Percentiles rank a stretch among this genome's conserved stretches.
phyloP scores from a whole-genome alignment of 192 early-diverging fungal genomes.

The Gamsiella multidivaricata region DNA sequence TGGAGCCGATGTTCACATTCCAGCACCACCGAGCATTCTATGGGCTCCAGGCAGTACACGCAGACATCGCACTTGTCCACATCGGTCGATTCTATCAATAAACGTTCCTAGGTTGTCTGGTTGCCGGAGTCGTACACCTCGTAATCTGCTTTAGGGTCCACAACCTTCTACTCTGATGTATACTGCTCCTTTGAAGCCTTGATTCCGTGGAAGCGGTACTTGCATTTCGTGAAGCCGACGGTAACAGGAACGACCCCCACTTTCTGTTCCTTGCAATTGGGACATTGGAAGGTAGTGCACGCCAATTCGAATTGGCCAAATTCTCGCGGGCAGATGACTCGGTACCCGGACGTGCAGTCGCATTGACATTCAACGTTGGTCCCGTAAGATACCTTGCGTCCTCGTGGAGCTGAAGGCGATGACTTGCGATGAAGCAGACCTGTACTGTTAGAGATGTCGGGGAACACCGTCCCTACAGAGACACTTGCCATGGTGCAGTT shows the following conservation, averaged over 20 bases:
- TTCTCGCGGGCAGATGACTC: not conserved
- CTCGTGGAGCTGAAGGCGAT: not conserved
- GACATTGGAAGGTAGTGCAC: not conserved
- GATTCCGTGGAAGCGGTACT: slow-evolving; percentile 21
- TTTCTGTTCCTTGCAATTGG: slow-evolving; percentile 1
- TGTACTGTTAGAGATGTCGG: not conserved
- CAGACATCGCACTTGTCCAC: slow-evolving; percentile 1
- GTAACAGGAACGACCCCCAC: slow-evolving; percentile 8
- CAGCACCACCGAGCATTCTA: not conserved
- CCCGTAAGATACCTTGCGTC: not conserved
- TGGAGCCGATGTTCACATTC: slow-evolving; percentile 13
- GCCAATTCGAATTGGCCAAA: slow-evolving; percentile 8
- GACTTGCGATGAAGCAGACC: not conserved
- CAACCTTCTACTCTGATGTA: not conserved
- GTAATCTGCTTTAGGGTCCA: not conserved
- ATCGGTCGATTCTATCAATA: slow-evolving; percentile 14
- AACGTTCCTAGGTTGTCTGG: not conserved
- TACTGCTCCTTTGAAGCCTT: slow-evolving; percentile 2
- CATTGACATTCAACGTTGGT: slow-evolving; percentile 17
- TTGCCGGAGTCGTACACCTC: not conserved
- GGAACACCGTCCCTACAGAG: not conserved
- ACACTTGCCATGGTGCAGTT: not conserved
- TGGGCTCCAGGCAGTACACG: not conserved
- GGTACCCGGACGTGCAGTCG: not conserved
- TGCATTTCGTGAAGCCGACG: slow-evolving; percentile 11